Evolutionary conservation across 257 asterid genomes (phyloP).

Genomic region (Solanum okadae): DNA sequence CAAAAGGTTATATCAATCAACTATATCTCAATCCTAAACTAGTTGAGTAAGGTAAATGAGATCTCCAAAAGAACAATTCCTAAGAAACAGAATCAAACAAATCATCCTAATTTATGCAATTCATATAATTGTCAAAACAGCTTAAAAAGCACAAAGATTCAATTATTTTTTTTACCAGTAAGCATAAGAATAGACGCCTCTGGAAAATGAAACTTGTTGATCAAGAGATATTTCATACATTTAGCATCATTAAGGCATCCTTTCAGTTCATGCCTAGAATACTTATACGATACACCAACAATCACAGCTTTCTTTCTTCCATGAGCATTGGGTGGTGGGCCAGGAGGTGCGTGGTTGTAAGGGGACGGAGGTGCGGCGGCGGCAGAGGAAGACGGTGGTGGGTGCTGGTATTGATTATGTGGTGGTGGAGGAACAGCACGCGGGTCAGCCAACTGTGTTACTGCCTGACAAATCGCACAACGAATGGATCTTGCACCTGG

Average conservation of each 20-base stretch:
- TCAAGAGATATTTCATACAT: conserved; percentile 72
- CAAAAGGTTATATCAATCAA: not conserved
- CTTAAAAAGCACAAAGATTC: not conserved
- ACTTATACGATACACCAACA: conserved; percentile 72
- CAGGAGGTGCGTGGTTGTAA: conserved; percentile 57
- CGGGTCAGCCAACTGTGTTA: conserved; percentile 64
- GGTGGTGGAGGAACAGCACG: conserved; percentile 39
- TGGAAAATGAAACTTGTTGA: conserved; percentile 71
- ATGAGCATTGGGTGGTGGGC: conserved; percentile 64
- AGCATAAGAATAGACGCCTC: conserved; percentile 86
- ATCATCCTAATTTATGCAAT: not conserved
- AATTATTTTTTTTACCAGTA: conserved; percentile 43
- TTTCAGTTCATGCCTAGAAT: conserved; percentile 80
- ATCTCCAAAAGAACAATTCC: not conserved
- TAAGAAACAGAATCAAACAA: not conserved
- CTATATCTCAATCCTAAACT: not conserved
- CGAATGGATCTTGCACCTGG: conserved; percentile 82
- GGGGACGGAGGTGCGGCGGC: conserved; percentile 41
- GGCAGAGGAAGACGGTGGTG: not conserved
- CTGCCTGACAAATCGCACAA: conserved; percentile 78
- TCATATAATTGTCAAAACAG: not conserved
- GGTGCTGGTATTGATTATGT: conserved; percentile 6
- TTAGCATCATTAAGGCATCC: conserved; percentile 96
- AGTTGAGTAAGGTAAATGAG: not conserved
- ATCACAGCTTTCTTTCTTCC: conserved; percentile 92